Evolutionary conservation across 306 rosid species (phyloP).

Genomic region (Trifolium repens): DNA sequence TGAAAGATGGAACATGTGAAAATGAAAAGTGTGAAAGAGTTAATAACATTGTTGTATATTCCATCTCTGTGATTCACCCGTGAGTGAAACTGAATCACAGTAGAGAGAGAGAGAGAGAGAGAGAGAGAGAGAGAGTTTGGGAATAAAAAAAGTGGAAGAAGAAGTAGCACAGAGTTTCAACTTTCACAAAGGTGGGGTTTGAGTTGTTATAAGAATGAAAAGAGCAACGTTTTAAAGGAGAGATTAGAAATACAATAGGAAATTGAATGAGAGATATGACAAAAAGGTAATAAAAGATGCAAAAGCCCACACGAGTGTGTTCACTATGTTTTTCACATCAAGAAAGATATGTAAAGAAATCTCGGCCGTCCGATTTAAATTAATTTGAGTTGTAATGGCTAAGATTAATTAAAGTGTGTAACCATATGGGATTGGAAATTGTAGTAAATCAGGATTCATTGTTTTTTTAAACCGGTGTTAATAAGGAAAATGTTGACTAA

Average conservation of each 20-base stretch:
- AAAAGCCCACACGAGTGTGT: conserved; percentile 47
- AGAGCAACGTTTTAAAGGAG: conserved; percentile 41
- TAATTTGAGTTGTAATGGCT: no score
- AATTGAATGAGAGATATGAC: conserved; percentile 26
- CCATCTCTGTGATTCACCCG: conserved; percentile 15
- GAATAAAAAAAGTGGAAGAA: neutral
- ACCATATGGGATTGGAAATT: no score
- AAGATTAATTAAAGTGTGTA: no score
- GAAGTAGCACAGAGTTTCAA: conserved; percentile 6
- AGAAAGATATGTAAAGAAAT: neutral
- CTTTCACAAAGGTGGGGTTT: conserved; percentile 26
- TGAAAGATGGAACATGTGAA: neutral
- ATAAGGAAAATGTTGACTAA: no score
- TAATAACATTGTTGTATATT: conserved; percentile 30
- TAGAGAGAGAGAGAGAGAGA: conserved; percentile 36
- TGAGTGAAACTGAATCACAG: conserved; percentile 28
- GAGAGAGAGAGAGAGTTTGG: neutral
- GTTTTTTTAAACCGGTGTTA: no score
- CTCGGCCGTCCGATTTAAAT: no score
- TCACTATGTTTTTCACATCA: conserved; percentile 20
- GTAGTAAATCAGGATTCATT: no score
- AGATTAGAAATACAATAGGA: conserved; percentile 9
- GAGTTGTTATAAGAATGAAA: conserved; percentile 39
- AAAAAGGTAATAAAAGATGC: conserved; percentile 22
- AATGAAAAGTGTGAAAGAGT: conserved; percentile 24